Base-by-base conservation (phyloP, 331 rosid species). In the Quercus tomentella region DNA sequence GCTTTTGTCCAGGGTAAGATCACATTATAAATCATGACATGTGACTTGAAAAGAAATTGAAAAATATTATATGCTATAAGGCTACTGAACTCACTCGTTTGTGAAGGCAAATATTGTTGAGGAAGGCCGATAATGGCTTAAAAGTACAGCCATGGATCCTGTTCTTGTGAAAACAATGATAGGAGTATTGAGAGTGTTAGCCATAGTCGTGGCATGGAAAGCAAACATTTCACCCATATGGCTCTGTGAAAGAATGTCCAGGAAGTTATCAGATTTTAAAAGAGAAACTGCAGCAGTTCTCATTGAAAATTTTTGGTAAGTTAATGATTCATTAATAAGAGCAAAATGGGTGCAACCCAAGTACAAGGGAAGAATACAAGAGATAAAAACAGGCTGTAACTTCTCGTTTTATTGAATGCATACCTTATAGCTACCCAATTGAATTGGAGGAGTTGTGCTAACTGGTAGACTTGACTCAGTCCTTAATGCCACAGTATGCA, bases 71-170 rank as follows among this genome's bases (percentile, higher is more conserved):
- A 72, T 21, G 20, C 3, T 49, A 33, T 28, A 41, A 62, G 65
- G 74, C 76, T 18, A 73, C 56, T 57, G 76, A 62, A 87, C 98
- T 93, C 85, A 95, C 99, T 90, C 91, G 73, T 95, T 92, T 65
- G 99, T 95, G 92, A 95, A 93, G 83, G 99, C 97, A 88, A 95
- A 95, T 85, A 91, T 90, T 72, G 97, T 91, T 57, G 98, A 93
- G 87, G 75, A 58, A 65, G 99, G 98, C 70, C 90, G 86, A 77
- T 91, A 94, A 79, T 94, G 97, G 79, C 98, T 94, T 84, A 94
- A 85, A 76, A 89, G 88, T 74, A 92, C 67, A 74, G 98, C 97
- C 97, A 94, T 94, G 84, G 98, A 94, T 76, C 97, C 98, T 8
- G 97, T 92, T 89, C 94, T 86, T 52, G 98, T 94, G 85, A 94